Evolutionary conservation across 2,329 filamentous ascomycete genomes (phyloP), one percentile per base, ranked within the genome.

Genomic region (Diaporthe longicolla): DNA sequence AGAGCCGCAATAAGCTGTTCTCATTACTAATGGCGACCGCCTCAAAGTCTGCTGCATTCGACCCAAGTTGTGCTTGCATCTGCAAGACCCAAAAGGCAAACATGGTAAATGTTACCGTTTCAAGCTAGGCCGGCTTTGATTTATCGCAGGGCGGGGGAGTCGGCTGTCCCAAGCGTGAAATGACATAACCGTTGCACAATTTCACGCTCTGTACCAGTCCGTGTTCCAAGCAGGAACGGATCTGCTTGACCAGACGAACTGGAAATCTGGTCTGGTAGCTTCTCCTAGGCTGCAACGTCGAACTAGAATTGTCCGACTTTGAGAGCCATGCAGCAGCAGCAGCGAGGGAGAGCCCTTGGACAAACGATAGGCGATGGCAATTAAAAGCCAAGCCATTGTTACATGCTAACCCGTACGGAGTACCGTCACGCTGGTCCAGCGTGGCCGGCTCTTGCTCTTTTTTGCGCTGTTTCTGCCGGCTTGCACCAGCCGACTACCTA

Each of bases 51-150:
- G 55, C 55, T 37, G n/a, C 37, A 45, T 26, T 63, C 40, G n/a
- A n/a, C 24, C 19, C 17, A 26, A n/a, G 19, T n/a, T 19, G 43
- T 29, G n/a, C 4, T 19, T 52, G 24, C 35, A 37, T 10, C 29
- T 24, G 11, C 35, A 3, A 43, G n/a, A 15, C n/a, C 24, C 11
- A 24, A 1, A 1, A 40, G 21, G 35, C 32, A 59, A 21, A 26
- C n/a, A 37, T 50, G 29, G 45, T 24, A 50, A 19, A 21, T 68
- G n/a, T 37, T 54, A 54, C 63, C 48, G 63, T 68, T 68, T 68
- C 63, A 68, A 40, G 63, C 63, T 68, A 68, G 63, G 19, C 63
- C 32, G 3, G 45, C 37, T n/a, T 40, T 29, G 48, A 68, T 54
- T 68, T 40, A 68, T 54, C 48, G n/a, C 32, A n/a, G 48, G 21